Evolutionary conservation across 192 early-diverging fungal genomes (phyloP).

Genomic region (Jimgerdemannia flammicorona): DNA sequence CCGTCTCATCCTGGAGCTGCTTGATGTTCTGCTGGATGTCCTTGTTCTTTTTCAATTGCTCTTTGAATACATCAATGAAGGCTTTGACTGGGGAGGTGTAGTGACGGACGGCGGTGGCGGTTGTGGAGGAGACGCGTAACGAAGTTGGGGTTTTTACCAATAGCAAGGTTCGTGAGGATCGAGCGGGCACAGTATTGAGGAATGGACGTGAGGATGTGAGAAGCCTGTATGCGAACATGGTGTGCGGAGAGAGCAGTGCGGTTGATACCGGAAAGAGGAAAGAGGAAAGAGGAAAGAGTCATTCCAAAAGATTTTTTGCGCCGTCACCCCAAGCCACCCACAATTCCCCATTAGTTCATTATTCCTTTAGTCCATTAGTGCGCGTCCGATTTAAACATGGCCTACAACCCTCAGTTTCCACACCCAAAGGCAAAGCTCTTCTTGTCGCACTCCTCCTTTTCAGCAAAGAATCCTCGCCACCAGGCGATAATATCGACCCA

Average conservation of each 20-base stretch:
- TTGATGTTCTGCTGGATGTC: slow-evolving; percentile 91
- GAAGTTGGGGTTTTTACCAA: neutral
- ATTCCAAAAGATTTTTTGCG: neutral
- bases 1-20: slow-evolving; percentile 78
- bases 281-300: neutral
- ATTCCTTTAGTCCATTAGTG: too few relatives aligned
- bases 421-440: slow-evolving; percentile 2
- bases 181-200: neutral
- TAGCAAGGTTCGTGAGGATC: neutral
- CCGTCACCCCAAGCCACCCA: neutral
- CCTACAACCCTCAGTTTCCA: slow-evolving; percentile 8
- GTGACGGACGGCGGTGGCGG: slow-evolving; percentile 11
- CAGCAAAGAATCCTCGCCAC: neutral
- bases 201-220: neutral
- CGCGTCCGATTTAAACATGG: neutral
- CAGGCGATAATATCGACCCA: neutral
- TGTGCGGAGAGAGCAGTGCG: neutral
- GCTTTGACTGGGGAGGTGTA: slow-evolving; percentile 58
- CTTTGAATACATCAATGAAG: slow-evolving; percentile 87
- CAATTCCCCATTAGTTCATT: too few relatives aligned
- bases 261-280: neutral
- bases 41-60: slow-evolving; percentile 92
- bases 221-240: neutral
- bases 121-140: neutral
- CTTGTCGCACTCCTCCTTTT: neutral